A percentile compares a stretch with the other conserved stretches of the same genome.
Conservation (phyloP, 2,329 filamentous ascomycete genomes). For the Fusarium incarnatum region DNA sequence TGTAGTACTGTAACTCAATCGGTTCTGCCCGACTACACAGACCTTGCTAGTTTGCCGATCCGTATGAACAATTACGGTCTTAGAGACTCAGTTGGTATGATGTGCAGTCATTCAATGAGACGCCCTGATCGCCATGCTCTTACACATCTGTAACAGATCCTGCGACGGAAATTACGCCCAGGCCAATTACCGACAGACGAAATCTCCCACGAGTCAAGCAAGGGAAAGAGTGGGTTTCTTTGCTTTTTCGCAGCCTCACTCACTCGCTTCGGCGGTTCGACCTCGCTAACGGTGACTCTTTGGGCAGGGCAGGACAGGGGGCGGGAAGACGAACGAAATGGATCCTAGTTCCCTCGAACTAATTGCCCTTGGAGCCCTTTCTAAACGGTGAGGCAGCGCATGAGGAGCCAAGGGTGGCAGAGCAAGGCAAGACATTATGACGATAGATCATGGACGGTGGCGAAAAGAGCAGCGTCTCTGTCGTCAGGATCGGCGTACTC, state of each 20-base stretch:
- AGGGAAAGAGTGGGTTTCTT: slow-evolving; percentile 13
- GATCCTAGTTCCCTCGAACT: not conserved
- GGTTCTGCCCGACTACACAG: not conserved
- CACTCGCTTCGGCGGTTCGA: slow-evolving; percentile 22
- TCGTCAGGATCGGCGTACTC: slow-evolving; percentile 9
- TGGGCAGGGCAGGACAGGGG: slow-evolving; percentile 13
- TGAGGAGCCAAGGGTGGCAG: not conserved
- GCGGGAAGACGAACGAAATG: slow-evolving; percentile 20
- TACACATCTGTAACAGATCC: slow-evolving; percentile 42
- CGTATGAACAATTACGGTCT: not conserved
- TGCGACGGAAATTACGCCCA: slow-evolving; percentile 40
- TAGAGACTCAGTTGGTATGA: not conserved
- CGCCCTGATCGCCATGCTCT: slow-evolving; percentile 20
- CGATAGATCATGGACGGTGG: slow-evolving; percentile 14
- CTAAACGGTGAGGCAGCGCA: slow-evolving; percentile 20
- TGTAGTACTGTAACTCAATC: slow-evolving; percentile 7
- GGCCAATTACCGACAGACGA: slow-evolving; percentile 19
- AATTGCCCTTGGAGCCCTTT: not conserved
- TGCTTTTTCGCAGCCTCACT: slow-evolving; percentile 34
- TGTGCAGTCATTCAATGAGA: slow-evolving; percentile 11
- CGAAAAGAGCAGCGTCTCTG: slow-evolving; percentile 5
- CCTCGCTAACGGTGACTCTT: slow-evolving; percentile 12
- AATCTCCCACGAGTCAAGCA: slow-evolving; percentile 15
- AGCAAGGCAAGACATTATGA: slow-evolving; percentile 26
- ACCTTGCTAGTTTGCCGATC: slow-evolving; percentile 12